A percentile compares a stretch with the other conserved stretches of the same genome.
These are phyloP conservation scores for Yarrowia galli DNA, from an alignment of 1,139 yeast genomes.

Conservation along the genomic window DNA sequence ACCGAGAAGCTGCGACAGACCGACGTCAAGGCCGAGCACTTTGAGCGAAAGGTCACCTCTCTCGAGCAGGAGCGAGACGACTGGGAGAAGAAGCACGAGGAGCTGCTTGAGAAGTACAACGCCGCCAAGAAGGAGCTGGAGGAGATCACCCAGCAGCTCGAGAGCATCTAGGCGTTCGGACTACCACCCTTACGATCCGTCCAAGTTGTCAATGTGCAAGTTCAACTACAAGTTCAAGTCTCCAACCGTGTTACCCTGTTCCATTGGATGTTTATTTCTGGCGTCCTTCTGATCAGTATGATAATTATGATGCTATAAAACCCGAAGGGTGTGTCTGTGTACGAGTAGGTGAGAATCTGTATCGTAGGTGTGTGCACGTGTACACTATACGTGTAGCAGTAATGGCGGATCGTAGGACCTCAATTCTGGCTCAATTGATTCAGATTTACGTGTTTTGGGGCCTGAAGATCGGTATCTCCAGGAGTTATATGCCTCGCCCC, in stretches of 20 bases:
- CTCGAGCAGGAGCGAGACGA: constrained; percentile 92
- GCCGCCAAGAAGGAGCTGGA: constrained; percentile 90
- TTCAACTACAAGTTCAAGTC: constrained; percentile 29
- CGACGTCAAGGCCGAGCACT: constrained; percentile 95
- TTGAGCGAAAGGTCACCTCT: constrained; percentile 92
- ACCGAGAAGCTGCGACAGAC: constrained; percentile 94
- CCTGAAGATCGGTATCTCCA: neutral
- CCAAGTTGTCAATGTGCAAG: constrained; percentile 23
- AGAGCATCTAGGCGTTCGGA: constrained; percentile 64
- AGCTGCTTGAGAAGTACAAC: constrained; percentile 78
- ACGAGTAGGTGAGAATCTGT: neutral
- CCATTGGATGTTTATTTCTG: constrained; percentile 26
- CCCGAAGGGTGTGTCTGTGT: neutral
- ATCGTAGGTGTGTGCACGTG: neutral
- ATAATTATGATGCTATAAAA: constrained; percentile 32
- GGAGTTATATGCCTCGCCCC: neutral
- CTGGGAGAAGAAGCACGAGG: constrained; percentile 91
- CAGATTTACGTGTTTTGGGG: constrained; percentile 2
- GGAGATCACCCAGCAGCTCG: constrained; percentile 93
- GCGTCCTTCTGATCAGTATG: constrained; percentile 35
- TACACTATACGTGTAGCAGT: neutral
- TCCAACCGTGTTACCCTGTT: constrained; percentile 36
- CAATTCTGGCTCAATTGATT: neutral
- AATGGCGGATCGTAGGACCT: neutral
- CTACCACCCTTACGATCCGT: constrained; percentile 8